Percentiles rank a stretch among this genome's conserved stretches.
These are phyloP conservation scores for Globisporangium ultimum DNA, from an alignment of 352 stramenopile species.

Conservation along the genomic window DNA sequence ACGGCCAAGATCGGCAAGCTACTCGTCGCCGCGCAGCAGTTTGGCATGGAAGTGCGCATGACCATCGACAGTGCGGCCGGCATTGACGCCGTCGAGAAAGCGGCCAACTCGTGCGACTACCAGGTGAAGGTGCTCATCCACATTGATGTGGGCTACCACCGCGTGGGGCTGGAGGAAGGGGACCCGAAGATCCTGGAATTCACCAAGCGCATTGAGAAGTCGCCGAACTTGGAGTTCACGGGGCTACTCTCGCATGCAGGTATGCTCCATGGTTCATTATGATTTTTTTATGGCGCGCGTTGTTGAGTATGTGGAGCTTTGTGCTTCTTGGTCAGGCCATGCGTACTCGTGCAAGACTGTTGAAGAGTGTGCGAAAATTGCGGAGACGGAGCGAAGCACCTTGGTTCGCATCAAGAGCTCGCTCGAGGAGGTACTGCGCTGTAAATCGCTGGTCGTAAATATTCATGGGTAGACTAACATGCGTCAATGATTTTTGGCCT, in stretches of 20 bases:
- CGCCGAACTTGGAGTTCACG: constrained; percentile 44
- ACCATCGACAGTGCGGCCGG: constrained; percentile 62
- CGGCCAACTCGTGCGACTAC: constrained; percentile 36
- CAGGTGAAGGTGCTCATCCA: constrained; percentile 59
- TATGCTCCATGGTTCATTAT: constrained; percentile 4
- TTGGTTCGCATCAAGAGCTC: constrained; percentile 63
- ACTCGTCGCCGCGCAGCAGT: constrained; percentile 41
- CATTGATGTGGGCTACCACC: constrained; percentile 75
- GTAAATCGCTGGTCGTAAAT: background rate
- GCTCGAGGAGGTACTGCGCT: constrained; percentile 33
- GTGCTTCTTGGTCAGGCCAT: constrained; percentile 31
- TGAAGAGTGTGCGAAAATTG: constrained; percentile 45
- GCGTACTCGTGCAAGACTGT: constrained; percentile 50
- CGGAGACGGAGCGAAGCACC: constrained; percentile 52
- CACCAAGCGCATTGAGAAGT: constrained; percentile 46
- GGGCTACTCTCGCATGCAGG: constrained; percentile 63
- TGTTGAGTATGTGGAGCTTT: background rate
- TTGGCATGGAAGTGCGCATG: constrained; percentile 45
- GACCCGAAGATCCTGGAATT: constrained; percentile 50
- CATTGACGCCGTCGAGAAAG: constrained; percentile 48
- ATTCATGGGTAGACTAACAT: background rate
- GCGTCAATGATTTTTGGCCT: too few species aligned
- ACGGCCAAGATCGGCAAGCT: constrained; percentile 51
- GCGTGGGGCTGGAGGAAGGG: constrained; percentile 58
- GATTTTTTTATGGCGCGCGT: background rate